phyloP scores from a whole-genome alignment of 305 asterid species.

The Ilex paraguariensis region DNA sequence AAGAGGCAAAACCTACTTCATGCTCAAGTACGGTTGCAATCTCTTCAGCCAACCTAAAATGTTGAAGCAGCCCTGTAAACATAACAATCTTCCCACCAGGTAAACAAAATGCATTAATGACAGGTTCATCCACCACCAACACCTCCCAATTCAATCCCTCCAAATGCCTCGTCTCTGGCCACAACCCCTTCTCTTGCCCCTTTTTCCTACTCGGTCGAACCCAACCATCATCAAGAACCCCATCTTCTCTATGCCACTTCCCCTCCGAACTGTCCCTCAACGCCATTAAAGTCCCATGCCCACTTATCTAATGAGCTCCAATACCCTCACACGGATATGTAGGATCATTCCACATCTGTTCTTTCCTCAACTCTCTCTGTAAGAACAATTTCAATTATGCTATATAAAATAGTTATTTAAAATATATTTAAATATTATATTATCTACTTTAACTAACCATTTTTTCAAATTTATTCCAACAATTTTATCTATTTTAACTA shows the following conservation, averaged over 20 bases:
- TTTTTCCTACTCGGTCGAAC: constrained; percentile 64
- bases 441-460: no score
- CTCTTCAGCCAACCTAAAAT: constrained; percentile 69
- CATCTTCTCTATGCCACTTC: constrained; percentile 65
- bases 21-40: constrained; percentile 79
- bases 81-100: constrained; percentile 97
- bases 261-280: constrained; percentile 38
- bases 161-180: constrained; percentile 51
- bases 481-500: no score
- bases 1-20: no score
- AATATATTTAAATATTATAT: no score
- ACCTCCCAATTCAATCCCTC: constrained; percentile 93
- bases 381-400: no score
- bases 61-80: constrained; percentile 68
- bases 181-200: constrained; percentile 56
- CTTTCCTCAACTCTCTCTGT: constrained; percentile 75
- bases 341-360: constrained; percentile 70
- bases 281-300: constrained; percentile 28
- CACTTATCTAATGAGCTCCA: constrained; percentile 16
- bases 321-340: constrained; percentile 42
- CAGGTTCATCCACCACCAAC: constrained; percentile 61
- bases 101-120: constrained; percentile 41
- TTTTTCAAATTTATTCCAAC: no score
- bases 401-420: no score
- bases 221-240: constrained; percentile 80